Evolutionary conservation across 225 moss, liverwort and hornwort species (phyloP).

Genomic region (Ulota crispa): DNA sequence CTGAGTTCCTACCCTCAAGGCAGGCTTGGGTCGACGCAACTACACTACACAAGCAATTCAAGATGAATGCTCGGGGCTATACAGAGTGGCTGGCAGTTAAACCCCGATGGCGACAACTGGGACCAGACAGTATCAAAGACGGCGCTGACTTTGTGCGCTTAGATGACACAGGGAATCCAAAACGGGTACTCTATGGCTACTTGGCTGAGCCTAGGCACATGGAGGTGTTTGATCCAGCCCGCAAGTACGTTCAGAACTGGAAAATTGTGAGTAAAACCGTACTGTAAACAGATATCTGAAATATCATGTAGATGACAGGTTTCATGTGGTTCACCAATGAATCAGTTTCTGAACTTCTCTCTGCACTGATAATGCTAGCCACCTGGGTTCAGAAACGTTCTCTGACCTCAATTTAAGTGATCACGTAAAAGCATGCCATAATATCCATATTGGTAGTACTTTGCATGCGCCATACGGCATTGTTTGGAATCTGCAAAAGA

Average conservation of each 20-base stretch:
- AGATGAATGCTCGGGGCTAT: constrained; percentile 60
- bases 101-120: constrained; percentile 49
- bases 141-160: constrained; percentile 58
- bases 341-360: constrained; percentile 14
- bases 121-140: constrained; percentile 44
- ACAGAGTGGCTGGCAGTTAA: constrained; percentile 56
- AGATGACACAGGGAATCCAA: constrained; percentile 50
- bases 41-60: constrained; percentile 53
- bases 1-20: constrained; percentile 43
- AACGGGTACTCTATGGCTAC: constrained; percentile 53
- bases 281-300: constrained; percentile 26
- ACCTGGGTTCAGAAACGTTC: neutral
- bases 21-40: constrained; percentile 54
- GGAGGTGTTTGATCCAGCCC: constrained; percentile 49
- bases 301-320: neutral
- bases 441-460: constrained; percentile 10
- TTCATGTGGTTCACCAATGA: constrained; percentile 22
- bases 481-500: constrained; percentile 15
- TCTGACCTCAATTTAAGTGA: constrained; percentile 8
- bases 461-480: neutral
- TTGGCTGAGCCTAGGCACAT: constrained; percentile 55
- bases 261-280: constrained; percentile 47
- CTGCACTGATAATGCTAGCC: constrained; percentile 6
- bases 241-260: constrained; percentile 50
- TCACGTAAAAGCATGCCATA: constrained; percentile 13